Base-by-base conservation (phyloP, 306 rosid genomes). In the Cicer pinnatifidum region DNA sequence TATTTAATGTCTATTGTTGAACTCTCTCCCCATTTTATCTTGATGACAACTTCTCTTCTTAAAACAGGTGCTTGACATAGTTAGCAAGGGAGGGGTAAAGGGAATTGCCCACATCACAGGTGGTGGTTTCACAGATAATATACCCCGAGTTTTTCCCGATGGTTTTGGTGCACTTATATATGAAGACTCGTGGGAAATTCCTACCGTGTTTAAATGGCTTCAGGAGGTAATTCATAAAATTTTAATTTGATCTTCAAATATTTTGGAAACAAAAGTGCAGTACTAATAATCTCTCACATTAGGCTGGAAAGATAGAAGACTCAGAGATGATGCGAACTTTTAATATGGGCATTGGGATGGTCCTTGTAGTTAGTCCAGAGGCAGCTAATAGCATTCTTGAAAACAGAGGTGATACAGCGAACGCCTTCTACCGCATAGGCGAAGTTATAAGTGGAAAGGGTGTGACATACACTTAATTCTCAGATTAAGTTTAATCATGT, bases 321-420 rank as follows among this genome's bases (percentile, higher is more conserved):
- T 82, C 64, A 9, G 95, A 92, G 83, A 92, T 92, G 93, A 84
- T 86, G 71, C 84, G 98, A 39, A 90, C 98, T 0, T 90, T 90
- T 60, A 90, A 90, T 81, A 90, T 90, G 92, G 98, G 98, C n/a
- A 84, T 89, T 38, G 98, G 97, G 80, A 92, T 92, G 98, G 91
- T 92, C 78, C 81, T 92, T 57, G 90, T 92, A 16, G 97, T 88
- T 79, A 92, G 83, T 80, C 80, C 77, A 50, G 95, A 88, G 82
- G 52, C 88, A 28, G 80, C 87, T 3, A 16, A 59, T 15, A 78
- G 84, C 80, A 80, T 88, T 72, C 89, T 86, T 51, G 86, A 83
- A 81, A 81, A 59, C 38, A 59, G 23, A 43, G 52, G 63, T 19
- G 83, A 81, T 41, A 53, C 80, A 1, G 39, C 45, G 40, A 85